Evolutionary conservation across 176 grass and related monocot species (phyloP).

Genomic region (Dendrocalamus sinicus): DNA sequence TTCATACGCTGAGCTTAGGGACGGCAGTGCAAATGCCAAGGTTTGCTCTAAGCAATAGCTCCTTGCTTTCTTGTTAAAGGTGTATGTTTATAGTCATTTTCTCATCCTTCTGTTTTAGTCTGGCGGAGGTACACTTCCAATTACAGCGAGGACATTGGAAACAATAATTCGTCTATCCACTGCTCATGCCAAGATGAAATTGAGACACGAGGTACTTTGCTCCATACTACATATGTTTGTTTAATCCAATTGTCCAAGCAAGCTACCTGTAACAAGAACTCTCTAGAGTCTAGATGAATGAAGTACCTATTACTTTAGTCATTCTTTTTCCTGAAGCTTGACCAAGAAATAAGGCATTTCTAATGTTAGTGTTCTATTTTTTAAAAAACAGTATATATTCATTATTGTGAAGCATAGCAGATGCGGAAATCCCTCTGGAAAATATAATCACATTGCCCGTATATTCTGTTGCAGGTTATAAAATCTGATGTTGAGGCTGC

Average conservation of each 20-base stretch:
- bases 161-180: slow-evolving; percentile 97
- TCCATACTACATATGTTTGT: neutral
- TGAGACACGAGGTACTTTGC: slow-evolving; percentile 88
- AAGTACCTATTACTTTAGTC: slow-evolving; percentile 4
- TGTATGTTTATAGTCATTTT: slow-evolving; percentile 42
- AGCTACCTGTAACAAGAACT: neutral
- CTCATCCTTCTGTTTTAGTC: slow-evolving; percentile 41
- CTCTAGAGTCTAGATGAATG: neutral
- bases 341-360: neutral
- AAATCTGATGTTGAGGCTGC: slow-evolving; percentile 92
- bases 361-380: neutral
- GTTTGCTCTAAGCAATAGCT: slow-evolving; percentile 49
- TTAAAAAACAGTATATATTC: neutral
- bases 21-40: slow-evolving; percentile 79
- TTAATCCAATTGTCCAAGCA: slow-evolving; percentile 23
- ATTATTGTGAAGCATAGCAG: slow-evolving; percentile 22
- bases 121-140: slow-evolving; percentile 96
- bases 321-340: slow-evolving; percentile 4
- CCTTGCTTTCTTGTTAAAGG: slow-evolving; percentile 29
- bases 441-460: neutral
- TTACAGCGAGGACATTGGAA: slow-evolving; percentile 97
- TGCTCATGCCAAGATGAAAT: slow-evolving; percentile 96
- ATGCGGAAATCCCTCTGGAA: neutral
- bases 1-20: slow-evolving; percentile 96
- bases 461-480: slow-evolving; percentile 63